These are phyloP conservation scores for Cadophora sp. DNA, from an alignment of 2,329 filamentous ascomycete genomes.

Conservation along the genomic window DNA sequence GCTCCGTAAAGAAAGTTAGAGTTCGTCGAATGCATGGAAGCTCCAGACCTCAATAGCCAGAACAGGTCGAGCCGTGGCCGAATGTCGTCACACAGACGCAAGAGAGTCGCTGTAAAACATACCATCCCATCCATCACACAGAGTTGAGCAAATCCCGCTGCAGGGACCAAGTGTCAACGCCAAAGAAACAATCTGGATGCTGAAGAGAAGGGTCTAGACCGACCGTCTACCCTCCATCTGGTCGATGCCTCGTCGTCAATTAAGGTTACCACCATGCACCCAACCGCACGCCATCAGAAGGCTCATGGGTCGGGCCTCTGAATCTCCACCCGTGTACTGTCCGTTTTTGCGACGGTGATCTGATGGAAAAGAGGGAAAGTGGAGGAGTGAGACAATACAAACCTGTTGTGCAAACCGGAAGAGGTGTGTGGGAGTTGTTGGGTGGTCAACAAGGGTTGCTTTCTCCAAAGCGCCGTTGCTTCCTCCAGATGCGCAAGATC, in stretches of 20 bases:
- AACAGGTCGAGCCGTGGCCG: not conserved
- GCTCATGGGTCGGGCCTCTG: not conserved
- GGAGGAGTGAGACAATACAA: not conserved
- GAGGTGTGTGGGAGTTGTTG: not conserved
- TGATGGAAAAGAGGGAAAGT: not conserved
- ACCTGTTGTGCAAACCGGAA: not conserved
- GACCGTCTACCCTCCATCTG: not conserved
- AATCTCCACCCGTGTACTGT: not conserved
- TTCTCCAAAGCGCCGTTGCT: not conserved
- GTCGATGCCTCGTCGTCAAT: not conserved
- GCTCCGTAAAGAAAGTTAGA: too few species aligned
- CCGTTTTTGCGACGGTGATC: not conserved
- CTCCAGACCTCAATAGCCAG: not conserved
- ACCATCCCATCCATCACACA: not conserved
- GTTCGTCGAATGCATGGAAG: not conserved
- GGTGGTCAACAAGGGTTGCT: not conserved
- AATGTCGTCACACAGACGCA: slow-evolving; percentile 1
- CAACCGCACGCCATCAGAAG: not conserved
- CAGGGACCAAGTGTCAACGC: not conserved
- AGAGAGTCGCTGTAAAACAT: not conserved
- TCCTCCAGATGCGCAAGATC: not conserved
- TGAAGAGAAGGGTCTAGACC: not conserved
- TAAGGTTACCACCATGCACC: not conserved
- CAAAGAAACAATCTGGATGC: not conserved
- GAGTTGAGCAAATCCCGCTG: not conserved